phyloP scores from a whole-genome alignment of 805 yeast species.

The Yarrowia sp. region DNA sequence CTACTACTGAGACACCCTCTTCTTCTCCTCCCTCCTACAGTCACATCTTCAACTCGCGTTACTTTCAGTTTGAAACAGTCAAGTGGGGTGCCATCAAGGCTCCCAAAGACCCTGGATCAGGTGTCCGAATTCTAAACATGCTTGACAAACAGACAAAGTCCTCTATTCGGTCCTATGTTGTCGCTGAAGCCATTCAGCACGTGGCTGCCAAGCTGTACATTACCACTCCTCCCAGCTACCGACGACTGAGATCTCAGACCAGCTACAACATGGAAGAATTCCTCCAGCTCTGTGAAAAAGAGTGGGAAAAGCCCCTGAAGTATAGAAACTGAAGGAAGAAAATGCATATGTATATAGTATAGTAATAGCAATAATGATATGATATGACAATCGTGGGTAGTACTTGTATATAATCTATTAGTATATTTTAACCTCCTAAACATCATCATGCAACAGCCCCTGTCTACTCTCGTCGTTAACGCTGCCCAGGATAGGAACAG shows the following conservation, averaged over 20 bases:
- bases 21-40: background rate
- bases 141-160: background rate
- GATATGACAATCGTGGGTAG: too few relatives aligned
- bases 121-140: conserved; percentile 11
- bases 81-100: conserved; percentile 24
- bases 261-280: conserved; percentile 17
- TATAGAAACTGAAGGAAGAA: background rate
- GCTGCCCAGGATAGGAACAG: conserved; percentile 9
- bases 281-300: background rate
- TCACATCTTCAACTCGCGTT: background rate
- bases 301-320: background rate
- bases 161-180: background rate
- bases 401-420: too few relatives aligned
- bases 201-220: conserved; percentile 8
- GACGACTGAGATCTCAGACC: conserved; percentile 12
- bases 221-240: conserved; percentile 10
- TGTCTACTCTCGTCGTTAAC: background rate
- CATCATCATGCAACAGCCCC: conserved; percentile 7
- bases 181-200: conserved; percentile 18
- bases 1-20: background rate
- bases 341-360: background rate
- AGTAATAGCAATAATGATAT: background rate
- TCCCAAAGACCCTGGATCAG: conserved; percentile 26
- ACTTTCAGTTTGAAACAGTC: conserved; percentile 29
- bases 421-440: background rate